Conservation (phyloP, 106 monocot species). For the Narthecium ossifragum region DNA sequence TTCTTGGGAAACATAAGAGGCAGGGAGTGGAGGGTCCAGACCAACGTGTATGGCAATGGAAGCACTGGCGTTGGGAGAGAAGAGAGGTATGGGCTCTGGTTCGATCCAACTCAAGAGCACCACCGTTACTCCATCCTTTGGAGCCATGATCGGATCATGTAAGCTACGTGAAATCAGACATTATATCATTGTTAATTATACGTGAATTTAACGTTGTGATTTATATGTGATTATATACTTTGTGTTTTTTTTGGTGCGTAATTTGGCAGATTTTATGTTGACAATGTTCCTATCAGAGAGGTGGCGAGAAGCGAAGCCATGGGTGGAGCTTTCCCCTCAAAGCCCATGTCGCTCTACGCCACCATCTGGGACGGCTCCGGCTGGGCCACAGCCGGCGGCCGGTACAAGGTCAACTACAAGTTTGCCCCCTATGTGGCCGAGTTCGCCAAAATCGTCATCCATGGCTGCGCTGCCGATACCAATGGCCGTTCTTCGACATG, state of each 20-base stretch:
- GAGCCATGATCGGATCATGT: constrained; percentile 25
- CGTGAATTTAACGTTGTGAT: neutral
- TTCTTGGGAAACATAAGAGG: constrained; percentile 19
- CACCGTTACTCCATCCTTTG: constrained; percentile 30
- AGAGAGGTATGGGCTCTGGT: constrained; percentile 22
- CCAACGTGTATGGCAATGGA: constrained; percentile 34
- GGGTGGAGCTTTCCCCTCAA: constrained; percentile 47
- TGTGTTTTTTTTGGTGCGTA: neutral
- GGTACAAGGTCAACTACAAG: constrained; percentile 61
- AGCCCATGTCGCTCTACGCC: constrained; percentile 77
- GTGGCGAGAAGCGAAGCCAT: constrained; percentile 25
- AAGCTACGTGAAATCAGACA: too few relatives aligned
- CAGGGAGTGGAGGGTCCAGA: constrained; percentile 32
- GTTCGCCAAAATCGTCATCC: constrained; percentile 49
- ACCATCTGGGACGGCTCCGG: constrained; percentile 77
- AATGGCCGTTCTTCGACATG: constrained; percentile 20
- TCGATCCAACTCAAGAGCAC: constrained; percentile 28
- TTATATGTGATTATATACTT: neutral
- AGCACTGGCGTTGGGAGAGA: constrained; percentile 31
- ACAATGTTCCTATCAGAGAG: constrained; percentile 46
- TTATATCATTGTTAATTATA: too few relatives aligned
- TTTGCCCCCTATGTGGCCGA: constrained; percentile 54
- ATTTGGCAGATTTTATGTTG: constrained; percentile 18
- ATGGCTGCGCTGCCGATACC: constrained; percentile 31
- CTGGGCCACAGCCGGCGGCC: constrained; percentile 71